These are phyloP conservation scores for Pseudopediastrum boryanum DNA, from an alignment of 139 green algal genomes.

Conservation along the genomic window DNA sequence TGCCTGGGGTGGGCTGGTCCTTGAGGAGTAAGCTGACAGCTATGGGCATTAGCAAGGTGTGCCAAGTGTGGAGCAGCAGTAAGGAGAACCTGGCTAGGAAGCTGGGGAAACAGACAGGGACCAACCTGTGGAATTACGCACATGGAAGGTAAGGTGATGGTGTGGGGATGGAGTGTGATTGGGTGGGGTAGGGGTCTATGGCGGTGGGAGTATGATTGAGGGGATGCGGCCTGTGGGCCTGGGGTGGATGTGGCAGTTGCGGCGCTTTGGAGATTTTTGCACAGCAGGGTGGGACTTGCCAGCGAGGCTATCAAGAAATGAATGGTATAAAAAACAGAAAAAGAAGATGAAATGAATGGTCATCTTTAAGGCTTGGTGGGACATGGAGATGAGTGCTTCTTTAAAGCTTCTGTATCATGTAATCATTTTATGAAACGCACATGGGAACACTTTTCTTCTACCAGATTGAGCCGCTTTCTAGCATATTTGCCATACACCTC, in stretches of 20 bases:
- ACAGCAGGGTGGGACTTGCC: background rate
- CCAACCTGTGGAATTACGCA: constrained; percentile 52
- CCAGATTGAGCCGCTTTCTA: background rate
- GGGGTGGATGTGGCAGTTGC: background rate
- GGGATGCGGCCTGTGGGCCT: background rate
- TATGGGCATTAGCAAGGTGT: constrained; percentile 65
- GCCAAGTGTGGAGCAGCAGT: constrained; percentile 45
- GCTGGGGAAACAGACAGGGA: constrained; percentile 83
- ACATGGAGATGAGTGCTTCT: too few relatives aligned
- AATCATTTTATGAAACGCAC: too few relatives aligned
- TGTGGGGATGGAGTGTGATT: background rate
- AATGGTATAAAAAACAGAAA: too few relatives aligned
- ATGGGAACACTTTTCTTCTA: background rate
- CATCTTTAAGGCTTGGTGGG: too few relatives aligned
- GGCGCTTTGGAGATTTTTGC: background rate
- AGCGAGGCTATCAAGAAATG: too few relatives aligned
- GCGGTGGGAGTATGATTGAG: background rate
- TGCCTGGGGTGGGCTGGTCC: constrained; percentile 90
- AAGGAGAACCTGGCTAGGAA: constrained; percentile 60
- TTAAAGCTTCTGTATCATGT: too few relatives aligned
- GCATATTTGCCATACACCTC: background rate
- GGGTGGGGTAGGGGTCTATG: background rate
- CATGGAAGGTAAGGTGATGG: constrained; percentile 21
- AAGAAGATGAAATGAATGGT: too few relatives aligned
- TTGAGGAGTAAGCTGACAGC: constrained; percentile 63